Base-by-base conservation (phyloP, 768 basidiomycete species). In the Auriculariales sp. region DNA sequence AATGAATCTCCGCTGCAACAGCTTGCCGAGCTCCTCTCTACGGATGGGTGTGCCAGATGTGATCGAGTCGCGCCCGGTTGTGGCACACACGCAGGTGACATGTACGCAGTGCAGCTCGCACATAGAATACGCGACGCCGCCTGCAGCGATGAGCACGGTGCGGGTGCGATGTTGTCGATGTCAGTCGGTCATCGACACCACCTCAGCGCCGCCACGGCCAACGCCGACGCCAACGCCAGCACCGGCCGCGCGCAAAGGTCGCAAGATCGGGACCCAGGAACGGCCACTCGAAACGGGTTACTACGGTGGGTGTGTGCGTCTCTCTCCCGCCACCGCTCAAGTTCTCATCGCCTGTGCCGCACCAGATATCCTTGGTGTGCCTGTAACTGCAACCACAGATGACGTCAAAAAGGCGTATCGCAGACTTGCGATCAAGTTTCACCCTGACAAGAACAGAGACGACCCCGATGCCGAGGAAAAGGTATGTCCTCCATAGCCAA, bases 401-500 rank as follows among this genome's bases (percentile, higher is more conserved):
- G 90, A 93, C 46, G 73, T 94, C 61, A 93, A 93, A 73, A 91
- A 85, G 61, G 84, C 91, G 2, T 93, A 94, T 66, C 78, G 91
- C 82, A 59, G 83, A 4, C 71, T 89, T 47, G 90, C 90, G 2
- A 91, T 94, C 65, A 90, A 90, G 63, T 79, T 83, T 58, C 89
- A 91, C 62, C 89, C 89, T 0, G 89, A 92, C 73, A 92, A 92
- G 71, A 91, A 93, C 60, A 87, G 78, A 1, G 79, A 84, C 58
- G 89, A 92, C 63, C 89, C 87, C 0, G 64, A 71, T 24, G 88
- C 91, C 0, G 88, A 86, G 58, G 88, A 88, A 53, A 54, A 50
- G 28, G 66, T 66, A 53, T 57, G 58, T 51, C 24, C 31, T 24
- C n/a, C 47, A n/a, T n/a, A n/a, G n/a, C n/a, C n/a, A n/a, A n/a